These are phyloP conservation scores for Nigrograna mackinnonii DNA, from an alignment of 2,329 filamentous ascomycete species.

Conservation along the genomic window DNA sequence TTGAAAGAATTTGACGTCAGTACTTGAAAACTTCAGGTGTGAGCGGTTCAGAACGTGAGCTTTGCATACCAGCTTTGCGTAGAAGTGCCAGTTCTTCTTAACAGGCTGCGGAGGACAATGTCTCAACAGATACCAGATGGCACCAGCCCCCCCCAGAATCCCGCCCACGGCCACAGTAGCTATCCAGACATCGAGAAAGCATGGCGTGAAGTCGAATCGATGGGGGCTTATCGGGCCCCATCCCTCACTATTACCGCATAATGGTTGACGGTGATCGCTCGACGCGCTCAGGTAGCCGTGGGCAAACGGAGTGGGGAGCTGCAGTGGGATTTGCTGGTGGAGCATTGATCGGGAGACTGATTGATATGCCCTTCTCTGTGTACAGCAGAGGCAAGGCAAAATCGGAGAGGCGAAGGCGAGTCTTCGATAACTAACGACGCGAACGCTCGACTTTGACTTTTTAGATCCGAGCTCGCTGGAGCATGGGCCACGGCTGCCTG, in stretches of 20 bases:
- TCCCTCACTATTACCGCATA: constrained; percentile 88
- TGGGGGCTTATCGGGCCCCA: constrained; percentile 91
- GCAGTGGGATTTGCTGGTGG: constrained; percentile 38
- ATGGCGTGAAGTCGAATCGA: constrained; percentile 94
- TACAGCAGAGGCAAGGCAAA: constrained; percentile 15
- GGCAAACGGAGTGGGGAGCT: constrained; percentile 25
- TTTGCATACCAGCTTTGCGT: constrained; percentile 78
- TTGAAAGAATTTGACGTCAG: constrained; percentile 17
- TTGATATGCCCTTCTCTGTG: constrained; percentile 25
- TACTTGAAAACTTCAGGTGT: background rate
- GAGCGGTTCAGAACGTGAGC: background rate
- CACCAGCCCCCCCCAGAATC: constrained; percentile 73
- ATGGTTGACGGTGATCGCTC: constrained; percentile 60
- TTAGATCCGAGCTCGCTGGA: too few species aligned
- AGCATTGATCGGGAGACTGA: constrained; percentile 37
- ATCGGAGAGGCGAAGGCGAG: constrained; percentile 7
- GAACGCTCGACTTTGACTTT: too few species aligned
- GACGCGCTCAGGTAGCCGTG: constrained; percentile 59
- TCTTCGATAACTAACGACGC: background rate
- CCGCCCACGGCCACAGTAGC: constrained; percentile 78
- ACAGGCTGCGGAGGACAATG: constrained; percentile 70
- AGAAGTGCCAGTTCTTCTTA: constrained; percentile 89
- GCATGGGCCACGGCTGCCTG: too few species aligned
- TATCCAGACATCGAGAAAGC: constrained; percentile 93
- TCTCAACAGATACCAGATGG: constrained; percentile 77